Conservation (phyloP, 805 yeast genomes). For the Candida pseudofarinosa region DNA sequence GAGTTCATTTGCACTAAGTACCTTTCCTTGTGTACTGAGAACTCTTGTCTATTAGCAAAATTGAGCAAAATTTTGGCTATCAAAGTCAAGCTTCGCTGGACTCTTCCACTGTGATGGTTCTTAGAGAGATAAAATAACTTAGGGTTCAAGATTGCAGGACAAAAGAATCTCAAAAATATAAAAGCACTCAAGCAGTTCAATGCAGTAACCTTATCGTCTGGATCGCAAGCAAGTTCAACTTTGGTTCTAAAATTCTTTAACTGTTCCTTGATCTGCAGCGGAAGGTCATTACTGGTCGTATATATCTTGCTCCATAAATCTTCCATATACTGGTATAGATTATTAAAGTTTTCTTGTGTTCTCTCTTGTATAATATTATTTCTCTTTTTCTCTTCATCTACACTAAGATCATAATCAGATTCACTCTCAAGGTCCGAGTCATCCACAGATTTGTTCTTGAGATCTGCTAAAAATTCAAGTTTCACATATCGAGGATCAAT, state of each 20-base stretch:
- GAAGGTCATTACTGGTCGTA: constrained; percentile 69
- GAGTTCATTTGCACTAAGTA: constrained; percentile 67
- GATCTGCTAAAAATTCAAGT: constrained; percentile 24
- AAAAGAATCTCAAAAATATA: constrained; percentile 55
- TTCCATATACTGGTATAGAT: constrained; percentile 48
- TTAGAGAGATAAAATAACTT: constrained; percentile 71
- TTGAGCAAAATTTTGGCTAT: constrained; percentile 77
- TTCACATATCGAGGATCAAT: constrained; percentile 69
- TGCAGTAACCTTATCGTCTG: constrained; percentile 49
- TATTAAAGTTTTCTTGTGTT: constrained; percentile 45
- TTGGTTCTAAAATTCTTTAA: constrained; percentile 59
- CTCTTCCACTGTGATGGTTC: constrained; percentile 64
- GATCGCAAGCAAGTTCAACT: constrained; percentile 59
- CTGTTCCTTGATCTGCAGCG: constrained; percentile 59
- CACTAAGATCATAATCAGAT: constrained; percentile 23
- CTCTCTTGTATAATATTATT: constrained; percentile 19
- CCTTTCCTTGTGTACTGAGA: constrained; percentile 80
- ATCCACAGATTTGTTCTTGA: constrained; percentile 21
- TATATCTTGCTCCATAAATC: constrained; percentile 66
- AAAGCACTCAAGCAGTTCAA: constrained; percentile 80
- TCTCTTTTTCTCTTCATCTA: constrained; percentile 28
- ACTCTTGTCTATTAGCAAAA: constrained; percentile 69
- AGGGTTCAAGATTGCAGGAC: constrained; percentile 91
- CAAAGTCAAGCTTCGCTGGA: constrained; percentile 75
- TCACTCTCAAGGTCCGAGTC: constrained; percentile 17